Conservation (phyloP, 2,329 filamentous ascomycete species). For the Clarireedia monteithiana region DNA sequence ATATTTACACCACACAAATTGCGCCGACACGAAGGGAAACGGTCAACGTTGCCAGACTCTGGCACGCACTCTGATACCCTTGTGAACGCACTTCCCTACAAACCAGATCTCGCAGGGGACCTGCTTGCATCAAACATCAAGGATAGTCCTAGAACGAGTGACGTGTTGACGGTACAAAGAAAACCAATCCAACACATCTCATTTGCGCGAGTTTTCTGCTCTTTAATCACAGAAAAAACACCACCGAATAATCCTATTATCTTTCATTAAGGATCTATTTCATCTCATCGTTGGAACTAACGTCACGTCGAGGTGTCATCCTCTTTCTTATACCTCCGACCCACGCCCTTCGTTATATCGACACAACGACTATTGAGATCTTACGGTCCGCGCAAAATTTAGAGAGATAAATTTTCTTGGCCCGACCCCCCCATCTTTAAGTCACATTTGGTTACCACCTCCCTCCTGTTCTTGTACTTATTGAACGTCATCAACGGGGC, state of each 20-base stretch:
- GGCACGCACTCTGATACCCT: constrained; percentile 11
- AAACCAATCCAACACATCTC: constrained; percentile 2
- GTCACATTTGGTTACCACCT: background rate
- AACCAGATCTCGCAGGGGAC: constrained; percentile 22
- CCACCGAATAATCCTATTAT: constrained; percentile 5
- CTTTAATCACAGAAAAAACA: background rate
- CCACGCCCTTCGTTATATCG: background rate
- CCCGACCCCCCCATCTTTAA: background rate
- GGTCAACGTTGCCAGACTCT: constrained; percentile 7
- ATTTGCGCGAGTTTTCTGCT: constrained; percentile 6
- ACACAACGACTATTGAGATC: background rate
- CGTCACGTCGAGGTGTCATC: background rate
- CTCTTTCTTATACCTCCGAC: background rate
- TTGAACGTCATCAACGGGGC: background rate
- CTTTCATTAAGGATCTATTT: background rate
- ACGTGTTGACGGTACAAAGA: constrained; percentile 16
- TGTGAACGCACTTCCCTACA: constrained; percentile 18
- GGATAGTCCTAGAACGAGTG: constrained; percentile 23
- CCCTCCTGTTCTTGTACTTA: background rate
- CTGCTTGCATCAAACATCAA: constrained; percentile 23
- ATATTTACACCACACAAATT: constrained; percentile 10
- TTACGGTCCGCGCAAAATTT: background rate
- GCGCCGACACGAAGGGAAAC: background rate
- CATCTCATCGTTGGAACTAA: constrained; percentile 3
- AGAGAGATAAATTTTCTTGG: constrained; percentile 1